Base-by-base conservation (phyloP, 2,329 filamentous ascomycete species). In the Xylaria arbuscula region DNA sequence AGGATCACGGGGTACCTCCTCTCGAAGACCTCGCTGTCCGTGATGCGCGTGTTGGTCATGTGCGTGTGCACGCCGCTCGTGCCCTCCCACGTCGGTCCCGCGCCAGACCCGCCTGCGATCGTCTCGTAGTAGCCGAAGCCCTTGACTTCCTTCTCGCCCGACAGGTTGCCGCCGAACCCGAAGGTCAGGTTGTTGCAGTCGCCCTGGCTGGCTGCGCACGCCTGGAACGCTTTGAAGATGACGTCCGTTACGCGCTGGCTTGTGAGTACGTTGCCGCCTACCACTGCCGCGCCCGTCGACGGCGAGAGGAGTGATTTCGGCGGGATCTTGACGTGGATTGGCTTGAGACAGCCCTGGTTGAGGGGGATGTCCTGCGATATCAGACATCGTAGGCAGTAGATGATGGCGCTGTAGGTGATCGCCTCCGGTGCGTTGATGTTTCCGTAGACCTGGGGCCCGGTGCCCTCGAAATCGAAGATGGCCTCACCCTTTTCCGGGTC, bases 111-210 rank as follows among this genome's bases (percentile, higher is more conserved):
- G n/a, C 91, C 91, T 1, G 89, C 89, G 72, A 93, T 93, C 1
- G 91, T 93, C 78, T 93, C 91, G 78, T 93, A 93, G 82, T 93
- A 93, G 15, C 92, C 92, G 76, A 94, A 93, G 0, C 91, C 91
- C 42, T 87, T 88, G 22, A 88, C 84, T 32, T 85, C 84, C 66
- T 85, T 83, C 53, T 86, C 81, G 0, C 84, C 83, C 0, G 84
- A 81, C 42, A 86, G 78, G 68, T 90, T 88, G 38, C 90, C 90
- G 47, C 91, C 89, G 76, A 92, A 92, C 66, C 91, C 91, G 75
- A 94, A 94, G 0, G 92, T 93, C 17, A 94, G 83, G 76, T 93
- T 94, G 78, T 94, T 93, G 76, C 89, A 92, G 79, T 92, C 90
- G 38, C 92, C 92, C 75, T 93, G 92, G 5, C 84, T 88, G 7